Evolutionary conservation across 768 basidiomycete species (phyloP), one percentile per base, ranked within the genome.

Genomic region (Cystofilobasidium ferigula): DNA sequence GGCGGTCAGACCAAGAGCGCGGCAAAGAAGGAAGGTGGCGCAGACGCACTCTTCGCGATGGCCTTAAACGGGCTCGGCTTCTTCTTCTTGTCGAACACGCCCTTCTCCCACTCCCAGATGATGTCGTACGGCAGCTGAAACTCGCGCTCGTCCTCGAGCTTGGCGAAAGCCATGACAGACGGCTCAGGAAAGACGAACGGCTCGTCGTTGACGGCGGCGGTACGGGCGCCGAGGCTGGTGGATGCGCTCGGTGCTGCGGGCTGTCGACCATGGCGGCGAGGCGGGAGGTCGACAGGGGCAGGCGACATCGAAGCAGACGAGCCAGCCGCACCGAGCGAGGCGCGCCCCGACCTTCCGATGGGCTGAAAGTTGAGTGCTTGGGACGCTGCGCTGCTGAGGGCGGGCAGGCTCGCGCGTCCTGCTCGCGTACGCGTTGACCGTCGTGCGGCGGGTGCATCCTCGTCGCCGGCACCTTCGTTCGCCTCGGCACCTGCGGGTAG

Each of bases 81-180:
- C 63, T 72, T 72, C 71, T 71, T 73, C 34, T 57, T 53, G 13
- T 71, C 72, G 35, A 74, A 48, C 22, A 40, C 57, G 0, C 74
- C 74, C 36, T 69, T 67, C 61, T 75, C 71, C 24, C 61, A 62
- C 48, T 73, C 74, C 57, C 69, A 66, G 26, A 68, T 56, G 35
- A 76, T 74, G 62, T 74, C 70, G 57, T 69, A 73, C 18, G 75
- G 72, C 9, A 76, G 64, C 1, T 69, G 62, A 47, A 76, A 76
- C 13, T 75, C 73, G 26, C 67, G 66, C 36, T 69, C 67, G 42
- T 66, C 57, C 10, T 68, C 62, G 58, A 74, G 71, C 57, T 73
- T 67, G 14, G 54, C 58, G n/a, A 68, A 48, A 59, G 71, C 62
- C n/a, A n/a, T n/a, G 48, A 73, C 71, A 48, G 71, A 71, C 18